These are phyloP conservation scores for Schoenoplectus triqueter DNA, from an alignment of 202 grass and related monocot species.

Conservation along the genomic window DNA sequence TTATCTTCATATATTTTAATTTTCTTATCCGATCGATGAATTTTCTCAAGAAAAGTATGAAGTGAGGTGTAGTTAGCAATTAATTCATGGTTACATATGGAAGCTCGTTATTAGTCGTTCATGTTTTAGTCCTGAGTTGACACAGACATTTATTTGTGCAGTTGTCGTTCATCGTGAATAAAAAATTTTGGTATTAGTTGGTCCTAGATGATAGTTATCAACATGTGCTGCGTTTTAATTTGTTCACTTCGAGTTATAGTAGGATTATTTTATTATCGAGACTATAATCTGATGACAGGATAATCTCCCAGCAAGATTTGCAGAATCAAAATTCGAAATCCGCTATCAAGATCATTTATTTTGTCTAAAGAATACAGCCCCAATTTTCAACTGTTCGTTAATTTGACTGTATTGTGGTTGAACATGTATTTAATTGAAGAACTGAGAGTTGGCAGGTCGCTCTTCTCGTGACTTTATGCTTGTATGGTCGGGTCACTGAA, in stretches of 20 bases:
- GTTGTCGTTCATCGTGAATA: not conserved
- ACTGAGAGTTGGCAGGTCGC: too few relatives aligned
- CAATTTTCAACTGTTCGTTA: too few relatives aligned
- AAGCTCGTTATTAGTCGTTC: not conserved
- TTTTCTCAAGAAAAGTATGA: not conserved
- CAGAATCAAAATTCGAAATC: not conserved
- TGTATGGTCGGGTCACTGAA: too few relatives aligned
- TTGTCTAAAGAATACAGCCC: too few relatives aligned
- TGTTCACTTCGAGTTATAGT: too few relatives aligned
- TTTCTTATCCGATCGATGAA: not conserved
- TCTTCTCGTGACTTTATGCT: too few relatives aligned
- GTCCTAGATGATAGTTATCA: not conserved
- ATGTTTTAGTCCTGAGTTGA: not conserved
- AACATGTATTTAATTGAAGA: too few relatives aligned
- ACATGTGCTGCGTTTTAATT: not conserved
- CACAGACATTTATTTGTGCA: not conserved
- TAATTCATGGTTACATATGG: not conserved
- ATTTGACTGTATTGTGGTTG: too few relatives aligned
- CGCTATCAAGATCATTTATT: too few relatives aligned
- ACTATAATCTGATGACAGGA: not conserved
- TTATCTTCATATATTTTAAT: not conserved
- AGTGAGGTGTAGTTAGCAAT: not conserved
- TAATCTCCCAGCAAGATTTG: not conserved
- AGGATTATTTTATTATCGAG: too few relatives aligned
- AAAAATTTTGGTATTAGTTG: not conserved